These are phyloP conservation scores for Talaromyces sp. DNA, from an alignment of 2,329 filamentous ascomycete genomes.

Conservation along the genomic window DNA sequence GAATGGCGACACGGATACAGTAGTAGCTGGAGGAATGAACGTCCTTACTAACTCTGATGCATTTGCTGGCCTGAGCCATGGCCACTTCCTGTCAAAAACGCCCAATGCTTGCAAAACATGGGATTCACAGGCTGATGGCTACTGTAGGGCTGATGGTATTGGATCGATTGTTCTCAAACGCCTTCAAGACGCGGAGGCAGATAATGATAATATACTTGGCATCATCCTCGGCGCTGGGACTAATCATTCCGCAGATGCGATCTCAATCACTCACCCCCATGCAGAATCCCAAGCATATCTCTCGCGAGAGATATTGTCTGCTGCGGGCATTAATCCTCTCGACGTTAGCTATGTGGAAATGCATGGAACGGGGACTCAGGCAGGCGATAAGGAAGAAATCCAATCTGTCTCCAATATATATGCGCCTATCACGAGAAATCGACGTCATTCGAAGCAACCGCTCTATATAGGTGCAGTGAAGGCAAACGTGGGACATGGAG, in stretches of 20 bases:
- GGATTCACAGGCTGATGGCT: slow-evolving; percentile 75
- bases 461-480: slow-evolving; percentile 63
- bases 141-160: slow-evolving; percentile 75
- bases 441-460: slow-evolving; percentile 47
- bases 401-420: slow-evolving; percentile 66
- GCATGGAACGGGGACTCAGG: slow-evolving; percentile 85
- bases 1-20: slow-evolving; percentile 75
- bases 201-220: slow-evolving; percentile 68
- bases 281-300: slow-evolving; percentile 70
- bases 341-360: slow-evolving; percentile 84
- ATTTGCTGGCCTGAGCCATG: slow-evolving; percentile 70
- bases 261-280: slow-evolving; percentile 81
- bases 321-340: slow-evolving; percentile 70
- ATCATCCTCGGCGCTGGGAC: slow-evolving; percentile 72
- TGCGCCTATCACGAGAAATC: slow-evolving; percentile 50
- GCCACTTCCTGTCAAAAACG: slow-evolving; percentile 69
- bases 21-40: slow-evolving; percentile 70
- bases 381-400: slow-evolving; percentile 80
- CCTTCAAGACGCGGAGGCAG: slow-evolving; percentile 70
- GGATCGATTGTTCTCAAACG: slow-evolving; percentile 74
- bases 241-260: slow-evolving; percentile 47
- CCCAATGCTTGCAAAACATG: slow-evolving; percentile 76
- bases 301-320: slow-evolving; percentile 66
- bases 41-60: slow-evolving; percentile 76
- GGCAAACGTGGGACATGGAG: slow-evolving; percentile 62